Conservation (phyloP, 495 filamentous ascomycete genomes). For the Penicillium bovifimosum region DNA sequence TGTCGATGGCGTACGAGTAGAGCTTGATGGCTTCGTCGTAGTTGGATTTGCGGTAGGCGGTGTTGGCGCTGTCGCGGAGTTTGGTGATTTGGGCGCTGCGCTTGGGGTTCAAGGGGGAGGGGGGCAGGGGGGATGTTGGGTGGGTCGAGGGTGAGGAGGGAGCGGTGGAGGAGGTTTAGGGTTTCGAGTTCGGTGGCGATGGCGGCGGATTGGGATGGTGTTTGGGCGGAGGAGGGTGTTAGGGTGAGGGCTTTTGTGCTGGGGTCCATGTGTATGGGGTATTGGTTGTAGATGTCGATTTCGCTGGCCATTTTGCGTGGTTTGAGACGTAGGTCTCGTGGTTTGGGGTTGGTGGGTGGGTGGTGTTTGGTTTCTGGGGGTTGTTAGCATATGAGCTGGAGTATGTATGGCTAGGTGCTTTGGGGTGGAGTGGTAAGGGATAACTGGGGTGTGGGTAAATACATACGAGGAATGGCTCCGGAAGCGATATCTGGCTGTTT, state of each 20-base stretch:
- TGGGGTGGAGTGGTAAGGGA: background rate
- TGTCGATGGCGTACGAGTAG: slow-evolving; percentile 78
- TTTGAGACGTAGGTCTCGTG: slow-evolving; percentile 4
- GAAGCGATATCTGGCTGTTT: background rate
- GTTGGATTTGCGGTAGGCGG: slow-evolving; percentile 68
- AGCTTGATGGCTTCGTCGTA: slow-evolving; percentile 70
- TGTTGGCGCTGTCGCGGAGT: slow-evolving; percentile 82
- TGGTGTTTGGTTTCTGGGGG: background rate
- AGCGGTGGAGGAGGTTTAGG: slow-evolving; percentile 69
- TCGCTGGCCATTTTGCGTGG: slow-evolving; percentile 29
- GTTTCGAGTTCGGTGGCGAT: slow-evolving; percentile 60
- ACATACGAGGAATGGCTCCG: background rate
- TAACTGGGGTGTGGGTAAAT: background rate
- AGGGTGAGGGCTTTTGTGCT: slow-evolving; percentile 71
- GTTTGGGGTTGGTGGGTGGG: slow-evolving; percentile 1
- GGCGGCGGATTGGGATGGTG: slow-evolving; percentile 32
- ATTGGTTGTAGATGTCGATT: slow-evolving; percentile 72
- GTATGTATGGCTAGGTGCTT: background rate
- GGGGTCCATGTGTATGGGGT: slow-evolving; percentile 76
- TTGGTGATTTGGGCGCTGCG: slow-evolving; percentile 80
- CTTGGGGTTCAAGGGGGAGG: slow-evolving; percentile 49
- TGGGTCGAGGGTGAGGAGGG: slow-evolving; percentile 52
- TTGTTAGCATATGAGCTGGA: slow-evolving; percentile 12
- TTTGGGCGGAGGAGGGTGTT: slow-evolving; percentile 26
- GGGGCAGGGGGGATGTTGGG: slow-evolving; percentile 1